phyloP scores from a whole-genome alignment of 176 grass and related monocot genomes.

The Cenchrus purpureus region DNA sequence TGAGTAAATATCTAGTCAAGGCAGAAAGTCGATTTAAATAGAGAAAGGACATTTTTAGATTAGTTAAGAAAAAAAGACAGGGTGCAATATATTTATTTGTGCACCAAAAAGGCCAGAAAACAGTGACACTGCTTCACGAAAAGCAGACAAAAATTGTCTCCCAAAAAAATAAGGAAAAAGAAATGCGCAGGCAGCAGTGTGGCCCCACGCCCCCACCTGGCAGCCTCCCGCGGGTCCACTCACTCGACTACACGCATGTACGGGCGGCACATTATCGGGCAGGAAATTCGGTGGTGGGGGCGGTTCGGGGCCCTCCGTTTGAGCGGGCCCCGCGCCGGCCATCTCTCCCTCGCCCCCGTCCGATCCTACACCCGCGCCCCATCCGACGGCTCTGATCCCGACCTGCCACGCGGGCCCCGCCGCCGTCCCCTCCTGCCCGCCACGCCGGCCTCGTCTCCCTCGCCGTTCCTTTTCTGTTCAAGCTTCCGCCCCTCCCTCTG shows the following conservation, averaged over 20 bases:
- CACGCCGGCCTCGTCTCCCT: constrained; percentile 26
- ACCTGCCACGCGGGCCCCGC: constrained; percentile 27
- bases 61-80: neutral
- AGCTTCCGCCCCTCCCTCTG: neutral
- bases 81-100: neutral
- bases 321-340: constrained; percentile 48
- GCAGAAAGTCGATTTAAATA: neutral
- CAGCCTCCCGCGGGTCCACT: neutral
- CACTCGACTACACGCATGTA: constrained; percentile 5
- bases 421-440: constrained; percentile 34
- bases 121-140: neutral
- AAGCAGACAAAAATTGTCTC: constrained; percentile 1
- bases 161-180: neutral
- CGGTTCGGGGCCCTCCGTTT: constrained; percentile 36
- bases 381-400: constrained; percentile 41
- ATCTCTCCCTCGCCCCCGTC: constrained; percentile 8
- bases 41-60: too few relatives aligned
- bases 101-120: constrained; percentile 27
- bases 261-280: constrained; percentile 41
- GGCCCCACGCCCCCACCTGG: constrained; percentile 8
- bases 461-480: neutral
- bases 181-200: neutral
- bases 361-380: constrained; percentile 50
- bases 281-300: constrained; percentile 56
- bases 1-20: neutral